These are phyloP conservation scores for Aspergillus leporis DNA, from an alignment of 495 filamentous ascomycete species.

Conservation along the genomic window DNA sequence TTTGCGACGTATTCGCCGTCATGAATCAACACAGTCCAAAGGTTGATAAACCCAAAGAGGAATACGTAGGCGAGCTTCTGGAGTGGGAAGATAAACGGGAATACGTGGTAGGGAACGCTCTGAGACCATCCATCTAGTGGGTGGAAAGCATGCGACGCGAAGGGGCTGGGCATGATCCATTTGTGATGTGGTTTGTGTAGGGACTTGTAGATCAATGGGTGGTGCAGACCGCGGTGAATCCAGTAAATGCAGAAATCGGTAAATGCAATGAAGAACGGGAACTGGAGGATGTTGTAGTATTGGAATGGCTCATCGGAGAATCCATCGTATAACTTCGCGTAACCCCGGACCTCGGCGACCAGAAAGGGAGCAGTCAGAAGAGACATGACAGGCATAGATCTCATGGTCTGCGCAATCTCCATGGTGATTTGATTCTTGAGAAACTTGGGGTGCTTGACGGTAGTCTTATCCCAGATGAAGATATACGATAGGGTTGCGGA, in stretches of 20 bases:
- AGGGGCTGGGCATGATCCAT: slow-evolving; percentile 99
- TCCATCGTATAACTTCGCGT: slow-evolving; percentile 83
- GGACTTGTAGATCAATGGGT: slow-evolving; percentile 77
- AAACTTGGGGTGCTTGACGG: slow-evolving; percentile 88
- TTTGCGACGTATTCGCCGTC: slow-evolving; percentile 95
- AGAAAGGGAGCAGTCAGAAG: slow-evolving; percentile 82
- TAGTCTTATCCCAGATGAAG: slow-evolving; percentile 92
- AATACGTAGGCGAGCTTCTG: slow-evolving; percentile 87
- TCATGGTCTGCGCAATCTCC: slow-evolving; percentile 79
- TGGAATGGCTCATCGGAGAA: slow-evolving; percentile 68
- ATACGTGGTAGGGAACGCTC: slow-evolving; percentile 89
- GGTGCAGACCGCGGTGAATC: slow-evolving; percentile 90
- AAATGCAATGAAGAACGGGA: slow-evolving; percentile 88
- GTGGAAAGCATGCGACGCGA: slow-evolving; percentile 91
- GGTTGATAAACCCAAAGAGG: slow-evolving; percentile 89
- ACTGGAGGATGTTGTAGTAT: slow-evolving; percentile 82
- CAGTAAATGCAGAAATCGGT: slow-evolving; percentile 95
- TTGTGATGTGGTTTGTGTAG: slow-evolving; percentile 99
- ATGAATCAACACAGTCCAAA: slow-evolving; percentile 98
- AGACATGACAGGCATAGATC: slow-evolving; percentile 79
- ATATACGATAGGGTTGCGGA: slow-evolving; percentile 82
- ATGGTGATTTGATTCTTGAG: slow-evolving; percentile 88
- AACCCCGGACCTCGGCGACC: slow-evolving; percentile 79
- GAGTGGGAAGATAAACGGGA: slow-evolving; percentile 89
- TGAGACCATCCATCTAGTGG: slow-evolving; percentile 93